Percentiles rank a stretch among this genome's conserved stretches.
These are phyloP conservation scores for Scalesia atractyloides DNA, from an alignment of 129 eudicot genomes.

Conservation along the genomic window DNA sequence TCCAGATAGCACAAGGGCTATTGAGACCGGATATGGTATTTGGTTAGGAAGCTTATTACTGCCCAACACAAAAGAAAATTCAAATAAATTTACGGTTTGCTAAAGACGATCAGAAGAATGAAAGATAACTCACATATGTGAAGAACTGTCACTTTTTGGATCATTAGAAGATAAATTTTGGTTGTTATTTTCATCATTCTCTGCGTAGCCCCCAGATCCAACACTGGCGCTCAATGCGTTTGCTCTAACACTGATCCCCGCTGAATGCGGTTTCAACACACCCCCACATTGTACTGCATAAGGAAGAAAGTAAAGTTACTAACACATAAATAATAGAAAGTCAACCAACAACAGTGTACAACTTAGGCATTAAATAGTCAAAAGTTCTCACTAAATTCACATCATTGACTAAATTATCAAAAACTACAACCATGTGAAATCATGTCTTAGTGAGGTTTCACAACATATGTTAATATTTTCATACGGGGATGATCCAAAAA, in stretches of 20 bases:
- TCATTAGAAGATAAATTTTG: constrained; percentile 43
- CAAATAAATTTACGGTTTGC: constrained; percentile 20
- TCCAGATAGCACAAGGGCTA: constrained; percentile 75
- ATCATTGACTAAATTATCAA: background rate
- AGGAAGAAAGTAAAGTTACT: constrained; percentile 2
- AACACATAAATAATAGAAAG: background rate
- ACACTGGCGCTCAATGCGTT: constrained; percentile 76
- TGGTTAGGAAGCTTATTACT: constrained; percentile 63
- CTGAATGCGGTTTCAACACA: constrained; percentile 22
- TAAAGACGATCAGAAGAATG: constrained; percentile 9
- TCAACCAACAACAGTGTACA: background rate
- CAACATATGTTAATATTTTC: background rate
- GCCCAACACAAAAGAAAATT: constrained; percentile 38
- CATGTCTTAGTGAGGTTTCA: background rate
- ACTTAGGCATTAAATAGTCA: background rate
- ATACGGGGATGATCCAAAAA: no score
- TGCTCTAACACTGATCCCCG: constrained; percentile 37
- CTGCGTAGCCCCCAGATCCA: constrained; percentile 79
- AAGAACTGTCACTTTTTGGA: constrained; percentile 46
- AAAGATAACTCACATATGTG: constrained; percentile 58
- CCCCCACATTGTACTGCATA: constrained; percentile 53
- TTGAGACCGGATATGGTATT: constrained; percentile 74
- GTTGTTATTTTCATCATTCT: constrained; percentile 51
- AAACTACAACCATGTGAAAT: background rate
- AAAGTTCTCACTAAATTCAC: background rate